Evolutionary conservation across 2,329 filamentous ascomycete species (phyloP).

Genomic region (Neofusicoccum kwambonambiense): DNA sequence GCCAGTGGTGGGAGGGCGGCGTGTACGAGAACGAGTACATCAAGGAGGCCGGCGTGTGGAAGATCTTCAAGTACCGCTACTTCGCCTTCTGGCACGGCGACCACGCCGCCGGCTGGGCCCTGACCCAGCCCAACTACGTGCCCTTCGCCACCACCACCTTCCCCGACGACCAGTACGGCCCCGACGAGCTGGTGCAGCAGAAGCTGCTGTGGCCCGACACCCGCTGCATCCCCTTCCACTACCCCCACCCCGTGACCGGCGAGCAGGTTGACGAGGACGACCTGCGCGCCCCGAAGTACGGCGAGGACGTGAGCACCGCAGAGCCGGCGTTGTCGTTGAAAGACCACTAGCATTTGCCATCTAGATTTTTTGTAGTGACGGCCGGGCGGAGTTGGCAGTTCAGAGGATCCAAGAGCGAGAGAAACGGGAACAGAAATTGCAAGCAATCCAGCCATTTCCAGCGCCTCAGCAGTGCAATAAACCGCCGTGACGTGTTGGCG

Average conservation of each 20-base stretch:
- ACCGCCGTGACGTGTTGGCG: too few species aligned
- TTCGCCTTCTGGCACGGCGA: slow-evolving; percentile 58
- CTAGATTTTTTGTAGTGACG: not conserved
- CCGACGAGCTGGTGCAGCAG: slow-evolving; percentile 54
- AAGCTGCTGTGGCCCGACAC: slow-evolving; percentile 59
- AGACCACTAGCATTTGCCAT: slow-evolving; percentile 17
- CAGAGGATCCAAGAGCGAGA: not conserved
- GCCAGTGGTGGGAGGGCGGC: slow-evolving; percentile 59
- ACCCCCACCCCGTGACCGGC: slow-evolving; percentile 53
- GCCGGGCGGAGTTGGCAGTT: not conserved
- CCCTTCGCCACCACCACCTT: slow-evolving; percentile 51
- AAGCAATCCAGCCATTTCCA: too few species aligned
- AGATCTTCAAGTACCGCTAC: slow-evolving; percentile 54
- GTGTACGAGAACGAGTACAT: slow-evolving; percentile 61
- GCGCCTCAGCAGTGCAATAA: too few species aligned
- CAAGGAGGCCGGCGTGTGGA: slow-evolving; percentile 56
- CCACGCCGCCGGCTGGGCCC: slow-evolving; percentile 54
- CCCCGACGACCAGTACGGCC: slow-evolving; percentile 52
- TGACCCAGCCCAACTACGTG: slow-evolving; percentile 55
- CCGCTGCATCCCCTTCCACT: slow-evolving; percentile 55
- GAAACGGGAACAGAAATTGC: too few species aligned
- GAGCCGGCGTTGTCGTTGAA: slow-evolving; percentile 45
- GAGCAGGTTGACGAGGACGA: slow-evolving; percentile 47
- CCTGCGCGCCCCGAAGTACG: slow-evolving; percentile 49
- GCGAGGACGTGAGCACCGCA: slow-evolving; percentile 41